Evolutionary conservation across 83 land plant genomes (phyloP), one percentile per base, ranked within the genome.

Genomic region (Diphasiastrum complanatum): DNA sequence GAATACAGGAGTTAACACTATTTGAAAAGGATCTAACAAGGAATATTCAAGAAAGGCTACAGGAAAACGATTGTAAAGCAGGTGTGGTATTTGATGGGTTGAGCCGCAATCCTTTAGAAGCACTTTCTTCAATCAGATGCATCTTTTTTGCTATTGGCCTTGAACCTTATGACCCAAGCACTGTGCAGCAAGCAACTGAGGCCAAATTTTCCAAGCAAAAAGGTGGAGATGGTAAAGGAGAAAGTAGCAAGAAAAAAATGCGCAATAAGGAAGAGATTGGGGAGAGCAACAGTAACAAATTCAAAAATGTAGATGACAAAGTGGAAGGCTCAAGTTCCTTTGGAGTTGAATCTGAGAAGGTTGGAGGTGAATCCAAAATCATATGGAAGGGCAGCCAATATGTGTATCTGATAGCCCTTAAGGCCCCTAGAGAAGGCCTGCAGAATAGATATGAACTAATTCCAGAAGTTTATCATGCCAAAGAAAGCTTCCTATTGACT

Each of bases 11-110:
- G 1, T 6, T 40, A 20, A 45, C 25, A 4, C 48, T n/a, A 2
- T 34, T 29, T 18, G 66, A 67, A 29, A 67, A 45, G 30, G 52
- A 60, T 6, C 19, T 67, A n/a, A 30, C 59, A n/a, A 33, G 19
- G 8, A 30, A 16, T 29, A 25, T 67, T 5, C 26, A 28, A 43
- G 33, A 46, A 8, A 31, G 51, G 31, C 25, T 68, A 14, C 45
- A 74, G 23, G 30, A 61, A 12, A 22, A 46, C 5, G 67, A 61
- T 25, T 68, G 74, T 23, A 45, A 25, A n/a, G n/a, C 25, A 23
- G 77, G 77, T 0, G 51, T 67, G 8, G 62, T 74, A 12, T 68
- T 74, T 63, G 77, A 74, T 62, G 73, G 73, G 4, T 33, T 74
- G 1, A 68, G 52, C 29, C 51, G 73, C 23, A 24, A 54, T 12